Base-by-base conservation (phyloP, 2,329 filamentous ascomycete genomes). In the Aureobasidium lini region DNA sequence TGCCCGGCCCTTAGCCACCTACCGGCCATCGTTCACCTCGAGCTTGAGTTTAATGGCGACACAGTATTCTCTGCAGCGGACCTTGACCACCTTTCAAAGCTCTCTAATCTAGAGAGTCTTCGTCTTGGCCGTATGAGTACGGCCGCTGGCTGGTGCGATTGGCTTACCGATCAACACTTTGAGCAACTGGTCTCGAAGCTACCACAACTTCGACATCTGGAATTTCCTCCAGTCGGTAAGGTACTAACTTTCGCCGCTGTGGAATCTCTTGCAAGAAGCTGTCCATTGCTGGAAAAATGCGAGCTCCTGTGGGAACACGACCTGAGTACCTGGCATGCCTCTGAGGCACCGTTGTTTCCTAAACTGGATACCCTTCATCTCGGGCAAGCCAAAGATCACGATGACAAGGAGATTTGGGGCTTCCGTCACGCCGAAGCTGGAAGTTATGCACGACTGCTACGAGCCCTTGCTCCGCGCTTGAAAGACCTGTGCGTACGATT, bases 41-140 rank as follows among this genome's bases (percentile, higher is more conserved):
- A 3, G 1, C 2, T 49, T 8, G 0, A 0, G 1, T 48, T 48
- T 5, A 7, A 11, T 5, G 6, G 1, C 4, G 1, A 13, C 8
- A 13, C n/a, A 23, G 6, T 11, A 15, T 11, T 37, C 16, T 36
- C 4, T 4, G 31, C 10, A 3, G 2, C 1, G 9, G 10, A 37
- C 2, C 1, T 49, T 29, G 47, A 37, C 1, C 18, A 1, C 4
- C 16, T 49, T 11, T 36, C 47, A 6, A 2, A 15, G 2, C 6
- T 49, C n/a, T 37, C 32, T 7, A 37, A 37, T 0, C 6, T 49
- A 15, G 16, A 37, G 47, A n/a, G 23, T 8, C 28, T n/a, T 37
- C 16, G 9, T 4, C 36, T 37, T 6, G 16, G 23, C 3, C 5
- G 31, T 4, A 0, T 3, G 10, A 11, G 4, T 10, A 1, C 4